Evolutionary conservation across 768 basidiomycete genomes (phyloP).

Genomic region (Agrocybe pediades): DNA sequence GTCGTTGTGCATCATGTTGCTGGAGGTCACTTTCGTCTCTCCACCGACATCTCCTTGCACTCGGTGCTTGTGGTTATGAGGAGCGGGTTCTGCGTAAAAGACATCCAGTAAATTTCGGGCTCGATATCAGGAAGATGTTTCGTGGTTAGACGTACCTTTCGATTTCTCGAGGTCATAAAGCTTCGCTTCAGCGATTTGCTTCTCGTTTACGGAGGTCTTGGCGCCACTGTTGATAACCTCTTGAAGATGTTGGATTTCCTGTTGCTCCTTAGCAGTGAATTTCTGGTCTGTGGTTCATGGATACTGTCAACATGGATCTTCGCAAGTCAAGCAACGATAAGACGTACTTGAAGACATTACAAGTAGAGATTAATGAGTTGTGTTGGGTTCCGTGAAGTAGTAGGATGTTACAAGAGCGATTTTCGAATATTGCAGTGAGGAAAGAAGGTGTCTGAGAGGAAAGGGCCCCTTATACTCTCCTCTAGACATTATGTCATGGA

Average conservation of each 20-base stretch:
- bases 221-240: neutral
- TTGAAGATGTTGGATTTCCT: conserved; percentile 4
- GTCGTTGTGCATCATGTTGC: conserved; percentile 18
- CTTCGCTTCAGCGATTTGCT: conserved; percentile 12
- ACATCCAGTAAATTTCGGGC: neutral
- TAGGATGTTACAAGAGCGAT: no score
- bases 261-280: conserved; percentile 2
- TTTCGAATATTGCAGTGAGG: no score
- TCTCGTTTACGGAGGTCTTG: conserved; percentile 1
- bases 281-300: neutral
- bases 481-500: neutral
- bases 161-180: conserved; percentile 8
- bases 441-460: neutral
- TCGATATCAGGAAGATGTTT: neutral
- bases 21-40: neutral
- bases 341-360: no score
- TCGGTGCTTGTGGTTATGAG: conserved; percentile 18
- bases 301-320: no score
- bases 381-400: no score
- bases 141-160: conserved; percentile 9
- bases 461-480: neutral
- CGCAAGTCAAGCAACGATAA: no score
- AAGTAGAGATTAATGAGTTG: no score
- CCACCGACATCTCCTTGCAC: neutral
- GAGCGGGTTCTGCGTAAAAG: conserved; percentile 7